Base-by-base conservation (phyloP, 164 flowering plant species). In the Nymphaea thermarum region DNA sequence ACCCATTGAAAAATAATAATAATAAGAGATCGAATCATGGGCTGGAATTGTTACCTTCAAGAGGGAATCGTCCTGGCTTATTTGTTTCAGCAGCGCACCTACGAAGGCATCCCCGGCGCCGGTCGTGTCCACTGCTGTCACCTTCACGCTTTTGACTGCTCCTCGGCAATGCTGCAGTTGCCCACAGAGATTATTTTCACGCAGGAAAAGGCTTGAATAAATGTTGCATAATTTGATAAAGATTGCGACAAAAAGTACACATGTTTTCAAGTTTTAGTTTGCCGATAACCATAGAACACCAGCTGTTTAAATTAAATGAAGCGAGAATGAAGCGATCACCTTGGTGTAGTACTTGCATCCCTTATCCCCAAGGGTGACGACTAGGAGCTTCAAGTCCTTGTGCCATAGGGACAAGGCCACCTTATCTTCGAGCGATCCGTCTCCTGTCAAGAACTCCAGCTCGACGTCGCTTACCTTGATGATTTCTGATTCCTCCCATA, bases 81-180 rank as follows among this genome's bases (percentile, higher is more conserved):
- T 67, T 78, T 82, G 88, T 77, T 72, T 25, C 4, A 94, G 78
- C 2, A 94, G 71, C 10, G 99, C 83, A 12, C 98, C 99, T 3
- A 94, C 81, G 63, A 88, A 94, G 2, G 99, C 80, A 66, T 94
- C 99, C 11, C 99, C 99, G 0, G 99, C 99, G 0, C 99, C 98
- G 6, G 99, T 94, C 57, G 98, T 94, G 72, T 94, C 99, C 15
- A 94, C 84, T 4, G 99, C 71, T 12, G 90, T 83, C 8, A 91
- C 99, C 8, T 63, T 80, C 66, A 84, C 83, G 4, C 77, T 83
- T 1, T 81, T 87, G 42, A 94, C 96, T 0, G 75, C 3, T 75
- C 99, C 99, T 42, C 71, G 87, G 80, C 91, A 94, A 59, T 77
- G 42, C 99, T 93, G 70, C 51, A 76, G 17, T 10, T 51, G 12